Evolutionary conservation across 371 early-diverging fungal genomes (phyloP).

Genomic region (Rhizopus microsporus): DNA sequence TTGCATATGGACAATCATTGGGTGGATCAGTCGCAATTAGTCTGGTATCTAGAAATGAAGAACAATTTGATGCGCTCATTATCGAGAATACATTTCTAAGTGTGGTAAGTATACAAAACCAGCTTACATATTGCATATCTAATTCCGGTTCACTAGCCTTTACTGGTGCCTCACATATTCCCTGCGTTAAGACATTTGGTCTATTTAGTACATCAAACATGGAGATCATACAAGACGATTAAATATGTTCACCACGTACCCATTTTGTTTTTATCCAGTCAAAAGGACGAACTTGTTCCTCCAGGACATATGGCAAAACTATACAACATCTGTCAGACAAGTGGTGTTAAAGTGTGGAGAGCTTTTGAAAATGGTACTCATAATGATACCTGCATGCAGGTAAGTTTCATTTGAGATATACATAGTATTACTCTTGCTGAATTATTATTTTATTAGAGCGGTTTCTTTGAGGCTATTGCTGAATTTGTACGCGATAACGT

Average conservation of each 20-base stretch:
- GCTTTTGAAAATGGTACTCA: constrained; percentile 86
- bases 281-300: constrained; percentile 87
- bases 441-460: constrained; percentile 50
- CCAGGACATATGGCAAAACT: constrained; percentile 83
- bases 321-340: constrained; percentile 57
- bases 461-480: constrained; percentile 80
- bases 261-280: constrained; percentile 81
- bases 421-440: neutral
- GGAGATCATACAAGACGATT: constrained; percentile 83
- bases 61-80: constrained; percentile 76
- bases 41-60: constrained; percentile 72
- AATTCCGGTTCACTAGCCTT: constrained; percentile 52
- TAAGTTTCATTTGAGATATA: constrained; percentile 6
- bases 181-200: constrained; percentile 72
- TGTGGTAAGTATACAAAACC: constrained; percentile 54
- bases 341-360: constrained; percentile 55
- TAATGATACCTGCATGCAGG: constrained; percentile 86
- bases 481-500: constrained; percentile 43
- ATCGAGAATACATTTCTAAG: constrained; percentile 95
- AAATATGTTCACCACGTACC: constrained; percentile 68
- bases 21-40: constrained; percentile 96
- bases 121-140: neutral
- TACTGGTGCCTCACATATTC: constrained; percentile 84
- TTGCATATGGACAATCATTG: constrained; percentile 92
- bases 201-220: constrained; percentile 85